phyloP scores from a whole-genome alignment of 345 rosid genomes.

The Combretum micranthum region DNA sequence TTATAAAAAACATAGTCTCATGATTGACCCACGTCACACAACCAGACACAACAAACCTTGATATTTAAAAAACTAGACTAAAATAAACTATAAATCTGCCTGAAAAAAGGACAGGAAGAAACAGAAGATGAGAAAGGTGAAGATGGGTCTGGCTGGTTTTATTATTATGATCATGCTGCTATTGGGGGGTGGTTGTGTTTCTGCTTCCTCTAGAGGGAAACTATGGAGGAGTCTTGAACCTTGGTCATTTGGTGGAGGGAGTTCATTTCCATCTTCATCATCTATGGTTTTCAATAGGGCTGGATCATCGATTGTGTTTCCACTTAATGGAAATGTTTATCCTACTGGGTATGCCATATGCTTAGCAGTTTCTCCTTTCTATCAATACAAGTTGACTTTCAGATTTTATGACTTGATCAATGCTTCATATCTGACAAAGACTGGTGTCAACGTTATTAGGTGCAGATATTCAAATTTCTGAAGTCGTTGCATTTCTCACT shows the following conservation, averaged over 20 bases:
- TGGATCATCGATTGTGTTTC: conserved; percentile 55
- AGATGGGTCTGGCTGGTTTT: conserved; percentile 9
- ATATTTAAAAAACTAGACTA: no score
- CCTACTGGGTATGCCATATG: conserved; percentile 22
- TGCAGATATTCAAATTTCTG: no score
- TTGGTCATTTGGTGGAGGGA: not conserved
- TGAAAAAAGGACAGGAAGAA: no score
- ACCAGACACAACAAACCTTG: no score
- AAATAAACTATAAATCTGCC: no score
- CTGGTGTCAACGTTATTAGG: no score
- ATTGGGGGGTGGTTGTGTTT: not conserved
- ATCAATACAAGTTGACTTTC: no score
- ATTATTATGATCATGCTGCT: conserved; percentile 1
- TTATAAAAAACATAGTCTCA: no score
- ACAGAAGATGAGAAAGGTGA: conserved; percentile 21
- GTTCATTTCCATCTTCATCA: conserved; percentile 10
- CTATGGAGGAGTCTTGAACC: not conserved
- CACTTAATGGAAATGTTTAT: conserved; percentile 72
- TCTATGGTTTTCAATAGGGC: conserved; percentile 32
- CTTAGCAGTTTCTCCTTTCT: not conserved
- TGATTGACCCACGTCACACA: no score
- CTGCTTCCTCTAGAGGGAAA: conserved; percentile 1
- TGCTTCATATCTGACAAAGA: no score
- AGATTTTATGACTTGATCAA: no score
- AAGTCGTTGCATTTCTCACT: no score